phyloP scores from a whole-genome alignment of 202 grass and related monocot genomes.

The Setaria italica region DNA sequence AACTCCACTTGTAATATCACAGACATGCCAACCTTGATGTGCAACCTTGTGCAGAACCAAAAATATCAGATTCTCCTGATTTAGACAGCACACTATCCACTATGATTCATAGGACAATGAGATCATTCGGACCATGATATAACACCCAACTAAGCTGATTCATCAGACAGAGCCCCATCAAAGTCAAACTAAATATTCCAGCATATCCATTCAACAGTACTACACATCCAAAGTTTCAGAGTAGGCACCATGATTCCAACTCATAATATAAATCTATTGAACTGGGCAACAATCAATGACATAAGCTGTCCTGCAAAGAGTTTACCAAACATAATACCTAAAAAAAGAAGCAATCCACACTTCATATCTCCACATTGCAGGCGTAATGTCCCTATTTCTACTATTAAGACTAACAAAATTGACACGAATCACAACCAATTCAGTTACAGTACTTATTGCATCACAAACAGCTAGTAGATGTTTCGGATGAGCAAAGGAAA shows the following conservation, averaged over 20 bases:
- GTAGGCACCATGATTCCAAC: conserved; percentile 14
- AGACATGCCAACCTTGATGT: conserved; percentile 2
- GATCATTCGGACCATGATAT: background rate
- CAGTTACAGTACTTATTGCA: background rate
- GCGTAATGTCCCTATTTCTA: background rate
- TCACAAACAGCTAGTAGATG: background rate
- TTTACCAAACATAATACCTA: background rate
- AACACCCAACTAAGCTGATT: conserved; percentile 1
- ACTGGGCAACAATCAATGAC: background rate
- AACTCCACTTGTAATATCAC: background rate
- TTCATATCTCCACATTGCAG: background rate
- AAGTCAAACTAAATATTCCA: conserved; percentile 37
- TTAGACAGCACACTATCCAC: conserved; percentile 5
- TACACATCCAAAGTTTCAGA: background rate
- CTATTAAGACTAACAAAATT: background rate
- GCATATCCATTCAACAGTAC: conserved; percentile 18
- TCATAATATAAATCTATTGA: conserved; percentile 27
- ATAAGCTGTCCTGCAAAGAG: background rate
- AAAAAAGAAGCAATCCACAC: conserved; percentile 34
- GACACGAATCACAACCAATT: background rate
- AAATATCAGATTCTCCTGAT: conserved; percentile 35
- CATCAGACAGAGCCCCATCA: conserved; percentile 20
- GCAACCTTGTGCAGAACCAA: conserved; percentile 19
- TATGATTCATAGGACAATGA: conserved; percentile 7
- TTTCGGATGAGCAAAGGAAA: conserved; percentile 1